Base-by-base conservation (phyloP, 2,329 filamentous ascomycete genomes). In the Xylaria arbuscula region DNA sequence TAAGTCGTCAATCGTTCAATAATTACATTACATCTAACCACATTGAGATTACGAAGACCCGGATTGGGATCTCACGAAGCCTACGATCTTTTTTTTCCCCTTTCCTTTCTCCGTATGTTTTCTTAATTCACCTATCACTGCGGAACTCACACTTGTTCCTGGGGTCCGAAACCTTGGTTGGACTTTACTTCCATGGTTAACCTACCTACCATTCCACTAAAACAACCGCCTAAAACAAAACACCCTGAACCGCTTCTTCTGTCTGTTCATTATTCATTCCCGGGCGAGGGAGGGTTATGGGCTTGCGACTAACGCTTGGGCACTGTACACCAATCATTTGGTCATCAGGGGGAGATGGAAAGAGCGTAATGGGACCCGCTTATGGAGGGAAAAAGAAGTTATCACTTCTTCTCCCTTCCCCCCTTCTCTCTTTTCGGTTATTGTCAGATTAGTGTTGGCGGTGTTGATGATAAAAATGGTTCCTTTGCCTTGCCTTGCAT, bases 1-100 rank as follows among this genome's bases (percentile, higher is more conserved):
- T 70, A 72, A 28, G 61, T 70, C 50, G 69, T 72, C 72, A 45
- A 70, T 74, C 72, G 60, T 67, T 74, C 45, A 61, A 50, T 28
- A 45, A 42, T 62, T 59, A 61, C 59, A 66, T 28, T 48, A n/a
- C 19, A 36, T 47, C n/a, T 19, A n/a, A 24, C 32, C 60, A 22
- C 63, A 63, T 42, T n/a, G 22, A 50, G 40, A 60, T 65, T 34
- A 65, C 36, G 63, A 69, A 69, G 61, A 69, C 45, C 64, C 61
- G 15, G 19, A 50, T 28, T 24, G 62, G 66, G 61, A 61, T 65
- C 64, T 64, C 61, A 72, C 66, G 70, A 70, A 47, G 70, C 58
- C 64, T 68, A 72, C 51, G 70, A 72, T 24, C 40, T 45, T 53
- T 60, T 61, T 28, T 36, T 48, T 66, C 51, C 60, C 53, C 40